Conservation (phyloP, 1,284 basidiomycete species). For the Melampsora americana region DNA sequence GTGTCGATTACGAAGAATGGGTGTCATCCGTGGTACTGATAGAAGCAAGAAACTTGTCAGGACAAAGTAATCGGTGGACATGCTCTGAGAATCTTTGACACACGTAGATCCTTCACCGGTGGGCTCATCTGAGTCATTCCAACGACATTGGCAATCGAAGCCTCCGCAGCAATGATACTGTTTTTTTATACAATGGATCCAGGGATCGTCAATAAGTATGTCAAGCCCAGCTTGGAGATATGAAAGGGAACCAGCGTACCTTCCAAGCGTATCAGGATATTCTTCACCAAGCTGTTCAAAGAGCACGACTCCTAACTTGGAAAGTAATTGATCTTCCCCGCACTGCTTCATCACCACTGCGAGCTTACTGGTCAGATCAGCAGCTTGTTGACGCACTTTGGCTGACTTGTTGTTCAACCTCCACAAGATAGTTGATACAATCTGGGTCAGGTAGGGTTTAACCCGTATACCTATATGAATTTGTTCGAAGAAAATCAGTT, state of each 20-base stretch:
- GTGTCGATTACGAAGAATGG: conserved; percentile 95
- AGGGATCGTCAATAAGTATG: neutral
- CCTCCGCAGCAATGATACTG: conserved; percentile 96
- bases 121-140: conserved; percentile 99
- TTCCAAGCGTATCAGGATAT: conserved; percentile 93
- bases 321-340: conserved; percentile 89
- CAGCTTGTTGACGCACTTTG: conserved; percentile 97
- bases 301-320: conserved; percentile 92
- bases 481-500: conserved; percentile 5
- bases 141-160: conserved; percentile 97
- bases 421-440: conserved; percentile 99
- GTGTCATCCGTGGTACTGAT: conserved; percentile 95
- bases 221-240: neutral
- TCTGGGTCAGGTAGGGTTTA: conserved; percentile 97
- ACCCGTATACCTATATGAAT: conserved; percentile 73
- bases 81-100: conserved; percentile 55
- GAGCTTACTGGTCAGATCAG: conserved; percentile 88
- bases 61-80: neutral
- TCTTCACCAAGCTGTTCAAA: conserved; percentile 99
- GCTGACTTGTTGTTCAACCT: conserved; percentile 98
- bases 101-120: conserved; percentile 93
- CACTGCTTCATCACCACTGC: conserved; percentile 98
- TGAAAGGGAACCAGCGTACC: conserved; percentile 52
- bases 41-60: neutral
- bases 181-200: conserved; percentile 40